Evolutionary conservation across 441 rosid genomes (phyloP).

Genomic region (Bruguiera hainesii): DNA sequence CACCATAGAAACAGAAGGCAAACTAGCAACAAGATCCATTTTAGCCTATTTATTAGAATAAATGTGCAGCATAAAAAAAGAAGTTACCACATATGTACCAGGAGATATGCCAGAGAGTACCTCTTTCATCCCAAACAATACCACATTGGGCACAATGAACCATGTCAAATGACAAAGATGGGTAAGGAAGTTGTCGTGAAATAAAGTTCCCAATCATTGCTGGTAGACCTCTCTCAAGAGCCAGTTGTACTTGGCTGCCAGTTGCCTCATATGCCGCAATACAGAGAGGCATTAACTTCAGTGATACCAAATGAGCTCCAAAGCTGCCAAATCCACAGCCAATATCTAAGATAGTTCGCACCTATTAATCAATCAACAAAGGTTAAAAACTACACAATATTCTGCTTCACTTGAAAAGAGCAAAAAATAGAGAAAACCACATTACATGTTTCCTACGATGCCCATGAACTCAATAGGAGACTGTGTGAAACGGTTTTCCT

Average conservation of each 20-base stretch:
- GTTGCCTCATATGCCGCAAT: constrained; percentile 87
- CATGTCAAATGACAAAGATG: constrained; percentile 86
- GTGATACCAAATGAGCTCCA: constrained; percentile 86
- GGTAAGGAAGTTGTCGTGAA: constrained; percentile 84
- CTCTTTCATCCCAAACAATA: constrained; percentile 82
- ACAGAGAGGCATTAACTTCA: constrained; percentile 82
- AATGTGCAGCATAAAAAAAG: neutral
- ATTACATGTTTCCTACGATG: neutral
- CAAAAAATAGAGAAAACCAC: neutral
- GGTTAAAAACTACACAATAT: too few relatives aligned
- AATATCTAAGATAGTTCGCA: constrained; percentile 72
- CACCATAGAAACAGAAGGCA: neutral
- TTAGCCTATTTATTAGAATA: neutral
- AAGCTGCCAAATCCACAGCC: constrained; percentile 99
- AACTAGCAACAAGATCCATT: neutral
- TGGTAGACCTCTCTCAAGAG: constrained; percentile 98
- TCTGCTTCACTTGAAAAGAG: too few relatives aligned
- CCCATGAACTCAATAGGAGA: neutral
- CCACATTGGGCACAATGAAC: constrained; percentile 98
- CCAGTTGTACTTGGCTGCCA: constrained; percentile 96
- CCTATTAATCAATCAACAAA: constrained; percentile 36
- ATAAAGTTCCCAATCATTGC: constrained; percentile 88
- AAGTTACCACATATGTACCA: neutral
- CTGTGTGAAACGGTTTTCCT: neutral
- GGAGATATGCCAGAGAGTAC: constrained; percentile 30